Evolutionary conservation across 495 filamentous ascomycete species (phyloP).

Genomic region (Tuber aestivum): DNA sequence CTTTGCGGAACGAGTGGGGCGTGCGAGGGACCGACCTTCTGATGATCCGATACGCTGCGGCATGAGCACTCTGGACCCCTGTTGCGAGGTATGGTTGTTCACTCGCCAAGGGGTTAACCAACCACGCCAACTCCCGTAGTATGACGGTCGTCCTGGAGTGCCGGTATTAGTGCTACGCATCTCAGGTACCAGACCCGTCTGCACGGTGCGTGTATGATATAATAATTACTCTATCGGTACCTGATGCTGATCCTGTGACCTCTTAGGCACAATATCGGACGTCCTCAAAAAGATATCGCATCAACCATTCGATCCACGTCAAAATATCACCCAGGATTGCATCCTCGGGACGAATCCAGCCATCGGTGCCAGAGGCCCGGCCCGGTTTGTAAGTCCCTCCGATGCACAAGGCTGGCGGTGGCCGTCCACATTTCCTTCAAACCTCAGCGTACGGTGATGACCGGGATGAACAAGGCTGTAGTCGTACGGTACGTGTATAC

Average conservation of each 20-base stretch:
- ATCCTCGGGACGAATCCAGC: not conserved
- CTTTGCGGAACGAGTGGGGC: not conserved
- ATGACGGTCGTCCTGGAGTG: too few relatives aligned
- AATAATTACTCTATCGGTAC: not conserved
- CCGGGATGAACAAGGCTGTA: not conserved
- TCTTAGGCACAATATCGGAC: not conserved
- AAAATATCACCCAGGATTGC: not conserved
- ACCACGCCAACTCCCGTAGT: not conserved
- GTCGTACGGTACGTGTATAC: not conserved
- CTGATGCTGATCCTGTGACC: not conserved
- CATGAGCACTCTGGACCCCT: not conserved
- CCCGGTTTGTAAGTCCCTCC: not conserved
- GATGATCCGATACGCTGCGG: not conserved
- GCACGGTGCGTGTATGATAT: not conserved
- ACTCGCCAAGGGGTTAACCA: not conserved
- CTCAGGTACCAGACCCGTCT: not conserved
- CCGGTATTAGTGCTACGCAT: too few relatives aligned
- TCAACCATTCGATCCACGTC: conserved; percentile 1
- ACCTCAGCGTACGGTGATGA: not conserved
- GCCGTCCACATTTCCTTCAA: not conserved
- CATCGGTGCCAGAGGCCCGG: not conserved
- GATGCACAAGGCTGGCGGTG: not conserved
- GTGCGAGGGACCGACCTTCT: not conserved
- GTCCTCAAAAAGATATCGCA: not conserved
- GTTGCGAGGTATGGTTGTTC: not conserved